Evolutionary conservation across 1,284 basidiomycete genomes (phyloP).

Genomic region (Ustilago nuda): DNA sequence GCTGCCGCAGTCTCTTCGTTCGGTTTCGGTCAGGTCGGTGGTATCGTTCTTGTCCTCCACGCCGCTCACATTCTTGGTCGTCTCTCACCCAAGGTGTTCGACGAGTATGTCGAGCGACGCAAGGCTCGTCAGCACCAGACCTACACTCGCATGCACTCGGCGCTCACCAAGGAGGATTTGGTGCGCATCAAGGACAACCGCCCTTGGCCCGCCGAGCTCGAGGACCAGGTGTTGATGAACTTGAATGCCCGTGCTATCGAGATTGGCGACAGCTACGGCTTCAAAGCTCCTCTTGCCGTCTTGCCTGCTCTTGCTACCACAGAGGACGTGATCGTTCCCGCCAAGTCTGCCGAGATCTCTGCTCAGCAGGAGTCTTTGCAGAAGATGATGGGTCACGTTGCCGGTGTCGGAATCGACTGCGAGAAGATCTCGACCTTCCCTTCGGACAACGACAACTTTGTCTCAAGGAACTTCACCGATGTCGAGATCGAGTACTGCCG

Average conservation of each 20-base stretch:
- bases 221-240: constrained; percentile 89
- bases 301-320: constrained; percentile 47
- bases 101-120: constrained; percentile 75
- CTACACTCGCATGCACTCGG: constrained; percentile 64
- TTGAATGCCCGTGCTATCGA: constrained; percentile 79
- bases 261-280: constrained; percentile 59
- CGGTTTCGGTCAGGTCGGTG: constrained; percentile 96
- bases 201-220: constrained; percentile 88
- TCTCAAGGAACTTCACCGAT: constrained; percentile 90
- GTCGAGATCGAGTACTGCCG: constrained; percentile 88
- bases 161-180: constrained; percentile 61
- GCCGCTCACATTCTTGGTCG: constrained; percentile 90
- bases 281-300: constrained; percentile 57
- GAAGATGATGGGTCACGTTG: constrained; percentile 74
- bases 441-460: constrained; percentile 87
- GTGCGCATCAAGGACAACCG: constrained; percentile 96
- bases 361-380: constrained; percentile 55
- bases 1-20: constrained; percentile 80
- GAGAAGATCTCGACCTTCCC: constrained; percentile 94
- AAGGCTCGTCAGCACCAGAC: constrained; percentile 59
- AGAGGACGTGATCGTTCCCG: constrained; percentile 35
- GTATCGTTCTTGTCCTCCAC: constrained; percentile 87
- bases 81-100: constrained; percentile 80
- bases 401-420: constrained; percentile 75
- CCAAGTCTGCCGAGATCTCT: constrained; percentile 53